These are phyloP conservation scores for Diplocarpon mali DNA, from an alignment of 2,329 filamentous ascomycete species.

Conservation along the genomic window DNA sequence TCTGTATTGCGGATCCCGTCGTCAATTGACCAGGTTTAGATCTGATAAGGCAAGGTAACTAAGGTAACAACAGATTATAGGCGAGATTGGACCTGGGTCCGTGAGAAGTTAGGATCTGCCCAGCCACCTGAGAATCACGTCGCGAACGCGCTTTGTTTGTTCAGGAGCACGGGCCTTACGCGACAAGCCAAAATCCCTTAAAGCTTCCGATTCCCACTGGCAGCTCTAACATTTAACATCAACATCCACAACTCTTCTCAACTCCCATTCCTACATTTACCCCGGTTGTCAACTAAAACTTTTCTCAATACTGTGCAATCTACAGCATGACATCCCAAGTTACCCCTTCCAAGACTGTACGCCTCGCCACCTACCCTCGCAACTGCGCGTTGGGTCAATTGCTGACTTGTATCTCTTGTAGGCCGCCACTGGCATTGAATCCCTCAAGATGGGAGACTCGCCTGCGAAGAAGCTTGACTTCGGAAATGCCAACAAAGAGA, in stretches of 20 bases:
- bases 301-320: background rate
- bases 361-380: slow-evolving; percentile 27
- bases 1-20: background rate
- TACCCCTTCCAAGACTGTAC: slow-evolving; percentile 63
- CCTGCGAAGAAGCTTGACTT: slow-evolving; percentile 87
- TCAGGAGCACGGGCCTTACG: too few species aligned
- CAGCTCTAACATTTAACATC: slow-evolving; percentile 1
- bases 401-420: slow-evolving; percentile 33
- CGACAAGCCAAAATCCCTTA: background rate
- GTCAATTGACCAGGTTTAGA: slow-evolving; percentile 12
- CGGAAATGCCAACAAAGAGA: slow-evolving; percentile 67
- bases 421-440: slow-evolving; percentile 79
- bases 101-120: slow-evolving; percentile 3
- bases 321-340: slow-evolving; percentile 62
- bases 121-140: slow-evolving; percentile 1
- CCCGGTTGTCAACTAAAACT: slow-evolving; percentile 14
- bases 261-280: slow-evolving; percentile 7
- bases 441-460: slow-evolving; percentile 79
- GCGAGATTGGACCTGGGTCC: slow-evolving; percentile 3
- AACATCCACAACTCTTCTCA: slow-evolving; percentile 10
- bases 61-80: background rate
- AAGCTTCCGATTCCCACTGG: background rate
- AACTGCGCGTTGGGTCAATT: slow-evolving; percentile 22
- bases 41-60: slow-evolving; percentile 16
- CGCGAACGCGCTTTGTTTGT: too few species aligned